These are phyloP conservation scores for Skeletonema grethae DNA, from an alignment of 108 stramenopile species.

Conservation along the genomic window DNA sequence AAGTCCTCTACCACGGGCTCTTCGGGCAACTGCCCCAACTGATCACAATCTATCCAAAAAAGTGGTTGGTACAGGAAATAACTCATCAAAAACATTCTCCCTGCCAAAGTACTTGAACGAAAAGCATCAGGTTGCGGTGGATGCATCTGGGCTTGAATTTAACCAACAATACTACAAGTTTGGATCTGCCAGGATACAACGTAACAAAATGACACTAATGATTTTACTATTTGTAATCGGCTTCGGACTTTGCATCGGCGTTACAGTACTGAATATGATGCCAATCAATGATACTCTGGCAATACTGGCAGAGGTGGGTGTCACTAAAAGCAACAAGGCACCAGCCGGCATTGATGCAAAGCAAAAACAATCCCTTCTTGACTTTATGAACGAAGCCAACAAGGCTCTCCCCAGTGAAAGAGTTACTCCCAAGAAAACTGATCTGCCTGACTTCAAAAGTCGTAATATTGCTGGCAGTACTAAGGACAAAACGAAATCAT, in stretches of 20 bases:
- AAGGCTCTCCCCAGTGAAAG: background rate
- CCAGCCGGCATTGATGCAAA: background rate
- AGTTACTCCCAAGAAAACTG: background rate
- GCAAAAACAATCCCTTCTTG: background rate
- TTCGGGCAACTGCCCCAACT: constrained; percentile 19
- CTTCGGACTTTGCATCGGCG: background rate
- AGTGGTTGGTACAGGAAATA: background rate
- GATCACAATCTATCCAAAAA: constrained; percentile 11
- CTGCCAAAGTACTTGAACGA: background rate
- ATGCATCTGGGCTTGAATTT: constrained; percentile 19
- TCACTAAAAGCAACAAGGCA: background rate
- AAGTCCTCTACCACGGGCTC: constrained; percentile 6
- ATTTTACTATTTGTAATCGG: background rate
- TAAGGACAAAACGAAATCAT: too few relatives aligned
- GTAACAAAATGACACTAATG: background rate
- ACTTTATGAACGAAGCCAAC: background rate
- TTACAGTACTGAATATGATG: background rate
- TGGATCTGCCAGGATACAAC: background rate
- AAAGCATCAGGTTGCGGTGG: constrained; percentile 20
- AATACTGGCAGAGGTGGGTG: background rate
- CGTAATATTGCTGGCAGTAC: background rate
- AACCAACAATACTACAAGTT: background rate
- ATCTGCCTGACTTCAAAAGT: background rate
- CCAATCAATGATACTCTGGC: background rate
- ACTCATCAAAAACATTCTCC: background rate